Conservation (phyloP, 108 stramenopile species). For the Schizochytrium sp. region DNA sequence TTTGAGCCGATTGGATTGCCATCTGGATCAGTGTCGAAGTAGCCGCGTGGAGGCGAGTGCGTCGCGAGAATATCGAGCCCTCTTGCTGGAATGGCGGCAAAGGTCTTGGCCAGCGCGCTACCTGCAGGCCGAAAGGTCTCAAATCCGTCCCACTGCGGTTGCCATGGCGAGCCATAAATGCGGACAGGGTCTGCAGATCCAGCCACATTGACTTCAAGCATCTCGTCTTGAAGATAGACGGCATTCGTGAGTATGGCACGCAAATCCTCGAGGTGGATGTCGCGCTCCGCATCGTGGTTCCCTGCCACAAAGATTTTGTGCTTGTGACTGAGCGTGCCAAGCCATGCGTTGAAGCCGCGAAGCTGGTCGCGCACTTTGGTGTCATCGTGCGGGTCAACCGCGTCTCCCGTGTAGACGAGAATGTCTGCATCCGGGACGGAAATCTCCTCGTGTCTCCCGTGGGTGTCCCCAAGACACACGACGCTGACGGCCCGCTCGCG, state of each 20-base stretch:
- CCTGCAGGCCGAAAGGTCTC: conserved; percentile 1
- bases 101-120: background rate
- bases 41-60: background rate
- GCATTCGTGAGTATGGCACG: background rate
- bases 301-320: background rate
- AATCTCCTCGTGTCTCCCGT: background rate
- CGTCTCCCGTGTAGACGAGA: background rate
- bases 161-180: conserved; percentile 12
- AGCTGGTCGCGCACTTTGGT: background rate
- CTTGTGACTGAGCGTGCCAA: background rate
- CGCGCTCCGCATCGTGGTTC: background rate
- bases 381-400: background rate
- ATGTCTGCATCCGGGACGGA: background rate
- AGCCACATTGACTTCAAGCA: background rate
- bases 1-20: background rate
- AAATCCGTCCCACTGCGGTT: conserved; percentile 2
- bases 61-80: background rate
- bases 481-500: background rate
- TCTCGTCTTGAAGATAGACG: background rate
- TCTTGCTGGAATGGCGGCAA: background rate
- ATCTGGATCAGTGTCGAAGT: background rate
- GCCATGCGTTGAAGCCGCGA: background rate
- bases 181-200: background rate
- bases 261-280: background rate
- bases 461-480: background rate